Evolutionary conservation across 306 rosid genomes (phyloP).

Genomic region (Myrica gale): DNA sequence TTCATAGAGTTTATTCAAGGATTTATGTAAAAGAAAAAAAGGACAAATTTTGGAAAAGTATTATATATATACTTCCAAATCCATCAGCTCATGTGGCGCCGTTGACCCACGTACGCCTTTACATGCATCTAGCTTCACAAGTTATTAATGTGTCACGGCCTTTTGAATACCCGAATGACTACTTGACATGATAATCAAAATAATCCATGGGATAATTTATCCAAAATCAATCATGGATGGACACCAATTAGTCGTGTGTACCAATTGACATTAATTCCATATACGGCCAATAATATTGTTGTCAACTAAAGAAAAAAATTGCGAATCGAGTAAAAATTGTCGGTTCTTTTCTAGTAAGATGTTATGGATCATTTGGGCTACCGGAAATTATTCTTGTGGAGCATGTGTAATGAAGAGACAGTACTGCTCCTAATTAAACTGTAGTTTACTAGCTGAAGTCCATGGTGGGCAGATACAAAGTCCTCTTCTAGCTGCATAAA

Average conservation of each 20-base stretch:
- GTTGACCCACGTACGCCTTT: background rate
- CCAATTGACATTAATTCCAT: too few species aligned
- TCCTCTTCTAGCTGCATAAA: background rate
- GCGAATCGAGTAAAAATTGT: background rate
- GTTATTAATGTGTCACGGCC: background rate
- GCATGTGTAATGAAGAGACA: background rate
- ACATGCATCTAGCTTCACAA: slow-evolving; percentile 5
- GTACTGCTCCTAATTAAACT: background rate
- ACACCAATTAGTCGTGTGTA: too few species aligned
- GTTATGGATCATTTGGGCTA: background rate
- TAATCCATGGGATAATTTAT: slow-evolving; percentile 9
- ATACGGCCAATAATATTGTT: too few species aligned
- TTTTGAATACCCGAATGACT: background rate
- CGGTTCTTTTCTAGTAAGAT: background rate
- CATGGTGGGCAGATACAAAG: background rate
- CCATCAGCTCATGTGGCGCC: too few species aligned
- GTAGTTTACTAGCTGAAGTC: background rate
- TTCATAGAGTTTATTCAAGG: too few species aligned
- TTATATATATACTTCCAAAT: too few species aligned
- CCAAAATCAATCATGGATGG: slow-evolving; percentile 20
- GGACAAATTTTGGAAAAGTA: too few species aligned
- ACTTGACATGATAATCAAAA: background rate
- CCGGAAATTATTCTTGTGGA: background rate
- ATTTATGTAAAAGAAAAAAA: too few species aligned
- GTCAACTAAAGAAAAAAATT: too few species aligned